Evolutionary conservation across 371 early-diverging fungal species (phyloP).

Genomic region (Dinochytrium kinnereticum): DNA sequence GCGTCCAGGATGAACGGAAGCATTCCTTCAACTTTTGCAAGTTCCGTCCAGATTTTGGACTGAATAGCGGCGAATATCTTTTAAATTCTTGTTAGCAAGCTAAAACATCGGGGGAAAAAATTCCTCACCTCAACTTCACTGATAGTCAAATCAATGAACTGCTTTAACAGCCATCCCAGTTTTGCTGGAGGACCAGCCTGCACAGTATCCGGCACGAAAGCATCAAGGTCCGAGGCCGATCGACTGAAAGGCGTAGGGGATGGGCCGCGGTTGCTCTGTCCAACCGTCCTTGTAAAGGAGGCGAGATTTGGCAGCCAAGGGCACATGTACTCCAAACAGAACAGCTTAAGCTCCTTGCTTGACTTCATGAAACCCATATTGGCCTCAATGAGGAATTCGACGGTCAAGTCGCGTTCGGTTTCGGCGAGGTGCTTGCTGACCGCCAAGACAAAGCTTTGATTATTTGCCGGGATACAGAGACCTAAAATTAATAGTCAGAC

Average conservation of each 20-base stretch:
- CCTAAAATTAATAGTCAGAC: too few species aligned
- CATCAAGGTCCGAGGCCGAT: background rate
- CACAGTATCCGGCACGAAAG: background rate
- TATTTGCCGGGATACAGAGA: conserved; percentile 90
- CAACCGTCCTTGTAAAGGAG: conserved; percentile 32
- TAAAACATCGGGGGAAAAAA: too few species aligned
- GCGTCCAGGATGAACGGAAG: conserved; percentile 81
- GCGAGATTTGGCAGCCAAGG: conserved; percentile 89
- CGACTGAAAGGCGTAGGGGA: conserved; percentile 8
- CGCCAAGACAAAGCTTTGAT: conserved; percentile 75
- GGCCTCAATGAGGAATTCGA: conserved; percentile 88
- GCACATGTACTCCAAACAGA: conserved; percentile 86
- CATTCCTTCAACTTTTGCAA: conserved; percentile 81
- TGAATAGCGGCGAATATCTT: conserved; percentile 84
- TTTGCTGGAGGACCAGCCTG: conserved; percentile 40
- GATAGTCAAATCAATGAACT: conserved; percentile 82
- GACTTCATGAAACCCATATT: conserved; percentile 85
- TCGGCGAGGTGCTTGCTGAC: conserved; percentile 83
- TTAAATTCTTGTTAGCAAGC: too few species aligned
- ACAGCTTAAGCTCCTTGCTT: conserved; percentile 70
- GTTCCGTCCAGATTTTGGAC: conserved; percentile 81
- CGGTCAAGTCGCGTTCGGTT: conserved; percentile 77
- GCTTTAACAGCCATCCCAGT: conserved; percentile 74
- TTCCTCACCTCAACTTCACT: conserved; percentile 86
- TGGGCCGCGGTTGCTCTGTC: background rate